Base-by-base conservation (phyloP, 2,329 filamentous ascomycete species). In the Fusarium nelsonii region DNA sequence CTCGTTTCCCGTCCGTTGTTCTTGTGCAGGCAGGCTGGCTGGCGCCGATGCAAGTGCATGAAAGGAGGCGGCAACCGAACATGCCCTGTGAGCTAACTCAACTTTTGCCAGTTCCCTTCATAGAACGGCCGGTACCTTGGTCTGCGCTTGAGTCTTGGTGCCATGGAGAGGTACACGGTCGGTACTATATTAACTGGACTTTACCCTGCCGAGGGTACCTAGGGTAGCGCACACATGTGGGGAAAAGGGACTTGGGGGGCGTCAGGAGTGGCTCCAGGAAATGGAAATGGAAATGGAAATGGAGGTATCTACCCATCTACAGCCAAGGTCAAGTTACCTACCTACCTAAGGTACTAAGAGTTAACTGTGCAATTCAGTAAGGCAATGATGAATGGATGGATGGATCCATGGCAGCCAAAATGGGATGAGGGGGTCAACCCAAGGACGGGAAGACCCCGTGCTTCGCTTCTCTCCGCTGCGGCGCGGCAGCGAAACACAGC, bases 221-320 rank as follows among this genome's bases (percentile, higher is more conserved):
- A 68, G 44, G 36, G 55, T 50, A 49, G 40, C 41, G 54, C 52
- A 51, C 12, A n/a, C 39, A 39, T 49, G 61, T 58, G 61, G 66
- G 43, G 61, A 40, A 30, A 50, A 41, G n/a, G 41, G 45, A 61
- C 39, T 43, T 23, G 32, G 26, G 36, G 40, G 46, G 36, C 45
- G 23, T 43, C 40, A 59, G 53, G 60, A 65, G 43, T 39, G 50
- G 36, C 58, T 64, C 61, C 58, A 51, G 57, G 18, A 43, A 32
- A 20, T 14, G 30, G 30, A 30, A 23, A 23, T 23, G 26, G 41
- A 53, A 18, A 30, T 36, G 37, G 37, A 62, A 44, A 33, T 40
- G 33, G 51, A 41, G 23, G 39, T 14, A 41, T 15, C 39, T 41
- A 23, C 15, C 18, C 8, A 41, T 23, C 18, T 37, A 28, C 33